Evolutionary conservation across 2,329 filamentous ascomycete species (phyloP).

Genomic region (Colletotrichum magnum): DNA sequence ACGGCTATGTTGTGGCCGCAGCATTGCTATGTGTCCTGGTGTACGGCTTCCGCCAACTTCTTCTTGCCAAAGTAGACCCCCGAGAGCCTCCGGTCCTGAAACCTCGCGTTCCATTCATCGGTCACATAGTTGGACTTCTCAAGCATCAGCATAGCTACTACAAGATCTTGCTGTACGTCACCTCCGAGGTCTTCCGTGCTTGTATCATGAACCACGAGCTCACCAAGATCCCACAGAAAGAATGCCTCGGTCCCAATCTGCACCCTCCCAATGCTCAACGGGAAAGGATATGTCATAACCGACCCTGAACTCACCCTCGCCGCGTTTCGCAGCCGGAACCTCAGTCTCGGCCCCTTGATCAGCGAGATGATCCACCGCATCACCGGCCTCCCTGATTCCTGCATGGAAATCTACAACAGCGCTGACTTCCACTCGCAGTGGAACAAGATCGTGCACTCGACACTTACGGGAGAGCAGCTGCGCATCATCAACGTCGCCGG

Average conservation of each 20-base stretch:
- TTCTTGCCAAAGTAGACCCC: constrained; percentile 42
- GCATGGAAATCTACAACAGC: constrained; percentile 44
- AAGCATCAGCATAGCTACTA: constrained; percentile 53
- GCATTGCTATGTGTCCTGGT: no score
- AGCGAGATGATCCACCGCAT: constrained; percentile 53
- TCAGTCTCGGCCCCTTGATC: constrained; percentile 61
- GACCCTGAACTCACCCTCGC: constrained; percentile 55
- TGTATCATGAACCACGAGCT: no score
- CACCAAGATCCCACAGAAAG: not conserved
- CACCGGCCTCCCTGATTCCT: constrained; percentile 51
- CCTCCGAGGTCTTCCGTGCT: not conserved
- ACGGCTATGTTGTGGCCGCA: no score
- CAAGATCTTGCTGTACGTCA: constrained; percentile 51
- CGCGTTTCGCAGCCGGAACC: constrained; percentile 55
- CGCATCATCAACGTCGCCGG: constrained; percentile 48
- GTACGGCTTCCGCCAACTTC: no score
- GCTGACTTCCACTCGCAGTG: constrained; percentile 2
- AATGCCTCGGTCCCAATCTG: constrained; percentile 48
- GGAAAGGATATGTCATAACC: constrained; percentile 60
- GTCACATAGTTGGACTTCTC: constrained; percentile 62
- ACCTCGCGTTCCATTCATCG: constrained; percentile 59
- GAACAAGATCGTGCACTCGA: constrained; percentile 46
- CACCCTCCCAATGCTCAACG: constrained; percentile 59
- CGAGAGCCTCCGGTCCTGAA: constrained; percentile 60
- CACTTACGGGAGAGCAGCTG: constrained; percentile 47